Conservation (phyloP, 768 basidiomycete species). For the Trametes sanguinea region DNA sequence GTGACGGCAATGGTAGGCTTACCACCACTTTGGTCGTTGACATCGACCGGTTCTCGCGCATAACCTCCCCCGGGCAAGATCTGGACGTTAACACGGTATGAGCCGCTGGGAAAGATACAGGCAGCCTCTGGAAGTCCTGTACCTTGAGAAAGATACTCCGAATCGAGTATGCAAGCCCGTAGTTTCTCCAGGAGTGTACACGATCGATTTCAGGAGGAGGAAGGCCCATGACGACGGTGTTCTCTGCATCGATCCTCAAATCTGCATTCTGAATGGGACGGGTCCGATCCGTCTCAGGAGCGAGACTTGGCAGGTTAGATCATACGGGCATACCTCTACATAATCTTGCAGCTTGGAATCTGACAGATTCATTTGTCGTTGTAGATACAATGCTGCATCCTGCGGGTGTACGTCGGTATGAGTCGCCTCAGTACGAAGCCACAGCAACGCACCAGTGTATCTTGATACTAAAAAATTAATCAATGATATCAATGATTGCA, state of each 20-base stretch:
- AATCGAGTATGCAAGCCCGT: constrained; percentile 45
- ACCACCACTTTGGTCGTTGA: neutral
- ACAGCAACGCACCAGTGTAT: constrained; percentile 36
- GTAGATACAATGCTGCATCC: constrained; percentile 48
- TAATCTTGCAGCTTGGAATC: constrained; percentile 48
- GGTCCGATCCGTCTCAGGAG: too few species aligned
- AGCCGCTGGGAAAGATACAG: neutral
- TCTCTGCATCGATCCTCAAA: constrained; percentile 43
- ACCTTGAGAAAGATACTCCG: constrained; percentile 41
- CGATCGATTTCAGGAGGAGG: constrained; percentile 41
- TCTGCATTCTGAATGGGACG: constrained; percentile 37
- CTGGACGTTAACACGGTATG: constrained; percentile 26
- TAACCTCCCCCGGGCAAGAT: constrained; percentile 46
- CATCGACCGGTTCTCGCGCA: constrained; percentile 25
- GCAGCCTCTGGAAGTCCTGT: too few species aligned
- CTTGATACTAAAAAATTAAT: constrained; percentile 39
- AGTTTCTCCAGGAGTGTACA: constrained; percentile 43
- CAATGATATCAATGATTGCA: neutral
- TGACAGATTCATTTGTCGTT: constrained; percentile 42
- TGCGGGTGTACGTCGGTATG: constrained; percentile 15
- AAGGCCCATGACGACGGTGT: constrained; percentile 46
- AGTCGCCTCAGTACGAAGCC: neutral
- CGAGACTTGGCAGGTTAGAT: too few species aligned
- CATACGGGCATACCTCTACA: constrained; percentile 39
- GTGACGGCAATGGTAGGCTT: neutral